Base-by-base conservation (phyloP, 225 moss, liverwort and hornwort species). In the Bryum argenteum region DNA sequence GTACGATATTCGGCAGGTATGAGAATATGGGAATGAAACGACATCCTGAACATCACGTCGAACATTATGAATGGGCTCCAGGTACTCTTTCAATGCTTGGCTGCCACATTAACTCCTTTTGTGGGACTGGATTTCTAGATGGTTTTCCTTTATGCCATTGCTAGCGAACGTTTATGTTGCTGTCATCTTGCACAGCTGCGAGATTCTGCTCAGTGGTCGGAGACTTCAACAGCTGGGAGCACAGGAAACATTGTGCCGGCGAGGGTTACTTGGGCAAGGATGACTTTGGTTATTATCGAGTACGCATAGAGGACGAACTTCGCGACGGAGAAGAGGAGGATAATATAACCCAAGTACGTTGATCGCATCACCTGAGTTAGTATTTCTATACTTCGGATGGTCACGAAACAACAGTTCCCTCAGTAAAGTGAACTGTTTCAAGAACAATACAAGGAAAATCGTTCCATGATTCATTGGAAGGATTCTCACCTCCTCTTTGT, bases 61-160 rank as follows among this genome's bases (percentile, higher is more conserved):
- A 94, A 65, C 66, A 88, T 74, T 91, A 88, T 62, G 94, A 99
- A 63, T 99, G 98, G 98, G 98, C 94, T 67, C 98, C 98, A 78
- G 92, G 98, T 98, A 86, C 18, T 65, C 71, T 60, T 21, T 44
- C 11, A 43, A 15, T 24, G 55, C 33, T 33, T 33, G 5, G 33
- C 33, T 33, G 33, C 33, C 33, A 68, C 67, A 79, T 10, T 42
- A 39, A 22, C 8, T 16, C 63, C 38, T 38, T 45, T 44, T 66
- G 38, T 56, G 8, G 19, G 14, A 57, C 45, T 43, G 50, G 42
- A 52, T 71, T 21, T 9, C 26, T 67, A 23, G 19, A 40, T 63
- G 23, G 39, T 22, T 73, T 11, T 45, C 23, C 26, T 63, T 24
- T 18, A 38, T 55, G 63, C 12, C 40, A 39, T 40, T 55, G n/a